These are phyloP conservation scores for Ichthyophthirius multifiliis DNA, from an alignment of 169 alveolate genomes.

Conservation along the genomic window DNA sequence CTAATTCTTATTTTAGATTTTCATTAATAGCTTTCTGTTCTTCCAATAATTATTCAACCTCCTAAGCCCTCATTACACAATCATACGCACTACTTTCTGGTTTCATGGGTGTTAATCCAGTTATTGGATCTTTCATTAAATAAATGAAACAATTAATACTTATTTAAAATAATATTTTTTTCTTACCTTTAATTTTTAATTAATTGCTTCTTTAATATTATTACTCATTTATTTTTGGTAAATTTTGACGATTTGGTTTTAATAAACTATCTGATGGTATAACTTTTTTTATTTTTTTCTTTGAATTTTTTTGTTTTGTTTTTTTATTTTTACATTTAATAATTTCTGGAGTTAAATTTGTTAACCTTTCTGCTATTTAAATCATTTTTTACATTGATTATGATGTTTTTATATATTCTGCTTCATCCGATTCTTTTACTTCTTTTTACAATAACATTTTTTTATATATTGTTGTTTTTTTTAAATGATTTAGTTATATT, in stretches of 20 bases:
- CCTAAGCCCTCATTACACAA: not conserved
- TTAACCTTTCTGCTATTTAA: not conserved
- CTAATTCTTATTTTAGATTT: not conserved
- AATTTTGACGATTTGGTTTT: not conserved
- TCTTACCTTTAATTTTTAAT: not conserved
- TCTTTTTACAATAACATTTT: not conserved
- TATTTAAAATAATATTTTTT: not conserved
- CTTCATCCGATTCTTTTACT: not conserved
- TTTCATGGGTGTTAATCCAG: slow-evolving; percentile 2
- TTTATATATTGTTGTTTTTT: no score
- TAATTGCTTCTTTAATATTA: not conserved
- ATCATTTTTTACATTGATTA: not conserved
- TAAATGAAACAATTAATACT: not conserved
- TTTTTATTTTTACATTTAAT: not conserved
- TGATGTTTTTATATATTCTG: not conserved
- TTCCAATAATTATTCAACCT: not conserved
- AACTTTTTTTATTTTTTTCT: not conserved
- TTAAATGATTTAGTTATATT: no score
- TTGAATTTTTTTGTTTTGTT: not conserved
- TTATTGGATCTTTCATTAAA: not conserved
- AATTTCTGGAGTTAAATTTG: not conserved
- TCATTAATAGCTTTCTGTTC: not conserved
- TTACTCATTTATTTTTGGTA: not conserved
- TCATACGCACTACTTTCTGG: not conserved
- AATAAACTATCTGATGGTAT: not conserved